Evolutionary conservation across 306 rosid species (phyloP).

Genomic region (Astragalus glycyphyllos): DNA sequence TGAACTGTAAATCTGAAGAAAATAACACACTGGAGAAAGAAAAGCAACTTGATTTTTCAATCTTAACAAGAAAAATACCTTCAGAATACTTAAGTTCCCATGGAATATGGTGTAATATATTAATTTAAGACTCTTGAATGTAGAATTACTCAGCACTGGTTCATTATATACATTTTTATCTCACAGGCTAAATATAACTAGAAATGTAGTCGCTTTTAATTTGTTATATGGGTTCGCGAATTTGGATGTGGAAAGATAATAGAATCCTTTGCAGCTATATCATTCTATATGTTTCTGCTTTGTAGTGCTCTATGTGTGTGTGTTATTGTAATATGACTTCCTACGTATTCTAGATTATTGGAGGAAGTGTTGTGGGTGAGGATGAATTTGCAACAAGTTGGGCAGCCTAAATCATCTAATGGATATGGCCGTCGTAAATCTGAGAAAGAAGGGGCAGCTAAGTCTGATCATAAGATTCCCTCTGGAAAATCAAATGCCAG

Average conservation of each 20-base stretch:
- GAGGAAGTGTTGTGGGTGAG: conserved; percentile 62
- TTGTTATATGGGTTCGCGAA: conserved; percentile 14
- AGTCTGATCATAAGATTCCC: conserved; percentile 61
- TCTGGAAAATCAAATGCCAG: conserved; percentile 70
- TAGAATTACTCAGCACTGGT: conserved; percentile 1
- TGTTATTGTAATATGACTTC: conserved; percentile 17
- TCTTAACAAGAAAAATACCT: background rate
- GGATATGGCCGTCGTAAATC: conserved; percentile 88
- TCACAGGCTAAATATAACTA: background rate
- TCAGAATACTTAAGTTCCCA: background rate
- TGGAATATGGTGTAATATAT: background rate
- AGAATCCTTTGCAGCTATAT: conserved; percentile 23
- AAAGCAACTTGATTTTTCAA: conserved; percentile 24
- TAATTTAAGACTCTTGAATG: conserved; percentile 7
- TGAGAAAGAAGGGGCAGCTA: conserved; percentile 70
- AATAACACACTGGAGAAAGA: background rate
- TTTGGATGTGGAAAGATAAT: conserved; percentile 19
- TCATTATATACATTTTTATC: conserved; percentile 18
- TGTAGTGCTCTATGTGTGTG: background rate
- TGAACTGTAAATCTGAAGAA: background rate
- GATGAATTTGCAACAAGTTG: conserved; percentile 75
- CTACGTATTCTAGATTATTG: conserved; percentile 48
- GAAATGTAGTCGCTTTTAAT: conserved; percentile 14
- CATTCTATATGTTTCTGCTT: conserved; percentile 17
- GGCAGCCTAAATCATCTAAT: conserved; percentile 75